Conservation (phyloP, 169 alveolate species). For the Perkinsus olseni region DNA sequence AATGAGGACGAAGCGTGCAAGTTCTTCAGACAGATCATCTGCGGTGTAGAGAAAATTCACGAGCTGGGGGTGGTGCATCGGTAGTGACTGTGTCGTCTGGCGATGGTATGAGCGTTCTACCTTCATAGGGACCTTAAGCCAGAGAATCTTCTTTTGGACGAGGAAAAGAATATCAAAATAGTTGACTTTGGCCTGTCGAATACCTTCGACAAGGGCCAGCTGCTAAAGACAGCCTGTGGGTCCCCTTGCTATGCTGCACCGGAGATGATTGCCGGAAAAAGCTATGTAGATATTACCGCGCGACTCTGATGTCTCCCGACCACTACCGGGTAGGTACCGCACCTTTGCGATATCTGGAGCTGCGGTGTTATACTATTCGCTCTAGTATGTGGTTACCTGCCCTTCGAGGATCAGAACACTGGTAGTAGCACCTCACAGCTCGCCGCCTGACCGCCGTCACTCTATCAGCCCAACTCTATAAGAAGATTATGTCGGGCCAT, state of each 20-base stretch:
- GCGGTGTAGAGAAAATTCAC: slow-evolving; percentile 77
- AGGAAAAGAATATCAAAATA: slow-evolving; percentile 70
- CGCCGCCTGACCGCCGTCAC: neutral
- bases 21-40: slow-evolving; percentile 60
- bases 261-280: slow-evolving; percentile 64
- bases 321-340: neutral
- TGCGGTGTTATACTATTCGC: slow-evolving; percentile 72
- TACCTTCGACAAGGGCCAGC: slow-evolving; percentile 61
- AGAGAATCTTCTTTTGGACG: slow-evolving; percentile 75
- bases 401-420: slow-evolving; percentile 73
- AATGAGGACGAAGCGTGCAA: slow-evolving; percentile 47
- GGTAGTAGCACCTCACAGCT: neutral
- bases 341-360: slow-evolving; percentile 26
- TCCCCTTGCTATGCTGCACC: slow-evolving; percentile 91
- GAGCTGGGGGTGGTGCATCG: slow-evolving; percentile 69
- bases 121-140: slow-evolving; percentile 71
- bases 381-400: slow-evolving; percentile 77
- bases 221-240: slow-evolving; percentile 83
- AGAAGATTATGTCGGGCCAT: slow-evolving; percentile 57
- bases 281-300: neutral
- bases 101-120: neutral
- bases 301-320: neutral
- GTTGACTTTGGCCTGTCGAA: slow-evolving; percentile 91
- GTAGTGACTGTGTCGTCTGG: slow-evolving; percentile 37
- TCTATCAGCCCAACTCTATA: slow-evolving; percentile 47